Percentiles rank a stretch among this genome's conserved stretches.
Conservation (phyloP, 345 rosid genomes). For the Cochlearia excelsa region DNA sequence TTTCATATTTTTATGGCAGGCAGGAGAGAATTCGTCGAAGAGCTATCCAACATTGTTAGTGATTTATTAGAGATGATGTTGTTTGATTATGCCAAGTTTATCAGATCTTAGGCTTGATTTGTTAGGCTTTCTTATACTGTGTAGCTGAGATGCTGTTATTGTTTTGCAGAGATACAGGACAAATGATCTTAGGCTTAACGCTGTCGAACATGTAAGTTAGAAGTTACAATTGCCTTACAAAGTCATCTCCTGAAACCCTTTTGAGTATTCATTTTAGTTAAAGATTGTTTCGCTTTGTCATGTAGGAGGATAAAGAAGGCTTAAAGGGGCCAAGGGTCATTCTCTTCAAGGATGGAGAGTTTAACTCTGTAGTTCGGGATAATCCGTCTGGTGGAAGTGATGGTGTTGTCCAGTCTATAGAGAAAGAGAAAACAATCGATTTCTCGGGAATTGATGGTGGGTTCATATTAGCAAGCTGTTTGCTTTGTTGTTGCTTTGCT, state of each 20-base stretch:
- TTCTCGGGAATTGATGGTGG: constrained; percentile 44
- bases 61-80: constrained; percentile 1
- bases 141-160: constrained; percentile 25
- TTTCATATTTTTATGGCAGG: constrained; percentile 44
- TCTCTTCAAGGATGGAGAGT: constrained; percentile 54
- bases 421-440: constrained; percentile 29
- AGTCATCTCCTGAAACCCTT: background rate
- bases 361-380: constrained; percentile 40
- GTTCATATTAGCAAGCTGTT: constrained; percentile 14
- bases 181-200: constrained; percentile 47
- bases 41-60: constrained; percentile 58
- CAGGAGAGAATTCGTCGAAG: constrained; percentile 59
- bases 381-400: constrained; percentile 30
- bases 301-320: constrained; percentile 62
- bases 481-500: constrained; percentile 2
- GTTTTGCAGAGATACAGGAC: constrained; percentile 57
- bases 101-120: constrained; percentile 14
- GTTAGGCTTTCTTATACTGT: constrained; percentile 10
- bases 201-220: constrained; percentile 56
- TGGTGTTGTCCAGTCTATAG: constrained; percentile 32
- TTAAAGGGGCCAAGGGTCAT: constrained; percentile 66
- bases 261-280: constrained; percentile 4
- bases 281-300: constrained; percentile 18
- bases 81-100: constrained; percentile 9
- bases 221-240: background rate